These are phyloP conservation scores for Myriosclerotinia scirpicola DNA, from an alignment of 2,329 filamentous ascomycete genomes.

Conservation along the genomic window DNA sequence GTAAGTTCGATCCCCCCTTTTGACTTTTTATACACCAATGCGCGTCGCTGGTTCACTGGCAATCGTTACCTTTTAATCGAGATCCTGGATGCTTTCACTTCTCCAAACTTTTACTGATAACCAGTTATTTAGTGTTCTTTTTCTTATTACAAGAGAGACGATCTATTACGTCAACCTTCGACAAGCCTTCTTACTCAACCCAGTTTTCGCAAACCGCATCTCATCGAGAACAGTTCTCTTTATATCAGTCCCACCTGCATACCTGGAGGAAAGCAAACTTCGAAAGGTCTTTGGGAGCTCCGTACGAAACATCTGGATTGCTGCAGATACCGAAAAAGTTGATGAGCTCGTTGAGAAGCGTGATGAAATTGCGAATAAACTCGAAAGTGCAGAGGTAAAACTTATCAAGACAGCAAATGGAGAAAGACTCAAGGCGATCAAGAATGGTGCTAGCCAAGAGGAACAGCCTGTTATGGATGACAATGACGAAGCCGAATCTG, in stretches of 20 bases:
- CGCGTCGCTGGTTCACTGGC: too few species aligned
- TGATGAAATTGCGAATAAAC: slow-evolving; percentile 73
- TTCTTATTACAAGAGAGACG: slow-evolving; percentile 80
- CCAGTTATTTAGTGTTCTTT: slow-evolving; percentile 60
- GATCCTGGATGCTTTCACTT: too few species aligned
- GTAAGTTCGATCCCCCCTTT: background rate
- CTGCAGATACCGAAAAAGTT: slow-evolving; percentile 72
- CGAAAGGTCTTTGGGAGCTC: slow-evolving; percentile 78
- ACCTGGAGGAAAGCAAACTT: slow-evolving; percentile 74
- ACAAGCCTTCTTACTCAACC: slow-evolving; percentile 87
- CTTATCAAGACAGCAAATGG: slow-evolving; percentile 78
- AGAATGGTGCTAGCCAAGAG: slow-evolving; percentile 55
- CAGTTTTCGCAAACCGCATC: slow-evolving; percentile 78
- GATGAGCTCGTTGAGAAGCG: slow-evolving; percentile 80
- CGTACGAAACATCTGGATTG: slow-evolving; percentile 83
- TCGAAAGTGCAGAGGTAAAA: slow-evolving; percentile 85
- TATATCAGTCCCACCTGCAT: slow-evolving; percentile 76
- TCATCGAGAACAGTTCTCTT: slow-evolving; percentile 91
- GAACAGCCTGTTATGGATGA: slow-evolving; percentile 49
- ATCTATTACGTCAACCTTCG: slow-evolving; percentile 92
- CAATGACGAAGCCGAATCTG: slow-evolving; percentile 68
- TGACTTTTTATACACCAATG: background rate
- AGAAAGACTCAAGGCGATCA: slow-evolving; percentile 65
- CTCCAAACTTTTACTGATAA: background rate
- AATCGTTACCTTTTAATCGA: background rate